phyloP scores from a whole-genome alignment of 2,329 filamentous ascomycete species.

The Ceratocystis cacaofunesta region DNA sequence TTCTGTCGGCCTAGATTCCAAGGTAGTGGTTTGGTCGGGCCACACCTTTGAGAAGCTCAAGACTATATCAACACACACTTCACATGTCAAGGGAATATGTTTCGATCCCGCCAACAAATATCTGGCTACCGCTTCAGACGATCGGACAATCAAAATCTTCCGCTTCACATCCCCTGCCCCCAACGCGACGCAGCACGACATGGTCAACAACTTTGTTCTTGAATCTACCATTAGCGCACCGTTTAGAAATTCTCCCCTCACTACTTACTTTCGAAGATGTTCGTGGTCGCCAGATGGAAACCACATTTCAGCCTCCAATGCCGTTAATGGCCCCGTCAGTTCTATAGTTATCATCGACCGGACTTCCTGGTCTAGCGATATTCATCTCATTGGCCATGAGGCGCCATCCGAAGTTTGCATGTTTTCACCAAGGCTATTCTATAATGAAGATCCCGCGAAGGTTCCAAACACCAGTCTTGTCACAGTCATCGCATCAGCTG shows the following conservation, averaged over 20 bases:
- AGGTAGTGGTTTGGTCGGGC: conserved; percentile 96
- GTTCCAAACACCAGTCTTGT: conserved; percentile 43
- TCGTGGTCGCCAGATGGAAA: conserved; percentile 97
- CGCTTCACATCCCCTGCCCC: conserved; percentile 81
- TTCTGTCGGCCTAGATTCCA: conserved; percentile 91
- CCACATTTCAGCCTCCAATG: conserved; percentile 92
- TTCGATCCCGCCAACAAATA: conserved; percentile 99
- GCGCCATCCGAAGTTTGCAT: conserved; percentile 93
- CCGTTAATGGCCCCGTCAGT: conserved; percentile 91
- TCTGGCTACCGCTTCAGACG: conserved; percentile 94
- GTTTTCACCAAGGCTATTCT: conserved; percentile 85
- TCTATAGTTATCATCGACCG: conserved; percentile 93
- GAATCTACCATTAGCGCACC: conserved; percentile 82
- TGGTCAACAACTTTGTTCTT: conserved; percentile 89
- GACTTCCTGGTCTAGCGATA: conserved; percentile 85
- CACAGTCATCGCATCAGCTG: conserved; percentile 91
- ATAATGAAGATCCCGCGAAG: conserved; percentile 49
- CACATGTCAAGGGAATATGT: conserved; percentile 95
- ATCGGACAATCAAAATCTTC: conserved; percentile 92
- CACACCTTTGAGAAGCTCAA: conserved; percentile 97
- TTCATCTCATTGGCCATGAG: conserved; percentile 94
- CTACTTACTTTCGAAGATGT: conserved; percentile 89
- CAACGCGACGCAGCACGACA: conserved; percentile 86
- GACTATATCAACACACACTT: conserved; percentile 81
- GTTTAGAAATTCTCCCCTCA: conserved; percentile 82